phyloP scores from a whole-genome alignment of 306 rosid species.

The Cucurbita argyrosperma region DNA sequence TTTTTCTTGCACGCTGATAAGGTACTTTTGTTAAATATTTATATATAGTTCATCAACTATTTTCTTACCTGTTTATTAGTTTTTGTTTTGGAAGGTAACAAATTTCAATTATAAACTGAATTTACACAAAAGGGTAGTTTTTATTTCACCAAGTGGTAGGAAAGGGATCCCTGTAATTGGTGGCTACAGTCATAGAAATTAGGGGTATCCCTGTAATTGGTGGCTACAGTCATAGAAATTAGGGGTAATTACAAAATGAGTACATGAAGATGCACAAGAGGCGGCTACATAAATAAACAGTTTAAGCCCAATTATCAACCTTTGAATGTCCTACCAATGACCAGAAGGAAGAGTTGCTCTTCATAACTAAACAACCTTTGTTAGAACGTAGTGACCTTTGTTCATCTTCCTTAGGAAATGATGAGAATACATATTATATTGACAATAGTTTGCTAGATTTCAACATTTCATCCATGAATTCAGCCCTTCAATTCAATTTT shows the following conservation, averaged over 20 bases:
- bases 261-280: neutral
- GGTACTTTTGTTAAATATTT: slow-evolving; percentile 27
- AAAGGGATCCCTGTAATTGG: neutral
- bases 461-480: neutral
- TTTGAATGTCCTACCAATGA: neutral
- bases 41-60: neutral
- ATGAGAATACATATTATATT: neutral
- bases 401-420: neutral
- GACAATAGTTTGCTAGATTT: neutral
- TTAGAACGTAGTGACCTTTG: neutral
- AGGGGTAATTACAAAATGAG: neutral
- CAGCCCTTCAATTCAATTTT: neutral
- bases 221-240: neutral
- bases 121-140: neutral
- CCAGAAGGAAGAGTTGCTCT: neutral
- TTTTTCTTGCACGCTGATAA: slow-evolving; percentile 58
- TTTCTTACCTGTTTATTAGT: slow-evolving; percentile 2
- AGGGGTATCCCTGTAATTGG: neutral
- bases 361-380: neutral
- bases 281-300: neutral
- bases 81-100: neutral
- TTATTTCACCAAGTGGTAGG: neutral
- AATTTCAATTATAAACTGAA: neutral
- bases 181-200: too few relatives aligned
- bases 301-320: neutral